These are phyloP conservation scores for Dendrobium chrysotoxum DNA, from an alignment of 106 monocot species.

Conservation along the genomic window DNA sequence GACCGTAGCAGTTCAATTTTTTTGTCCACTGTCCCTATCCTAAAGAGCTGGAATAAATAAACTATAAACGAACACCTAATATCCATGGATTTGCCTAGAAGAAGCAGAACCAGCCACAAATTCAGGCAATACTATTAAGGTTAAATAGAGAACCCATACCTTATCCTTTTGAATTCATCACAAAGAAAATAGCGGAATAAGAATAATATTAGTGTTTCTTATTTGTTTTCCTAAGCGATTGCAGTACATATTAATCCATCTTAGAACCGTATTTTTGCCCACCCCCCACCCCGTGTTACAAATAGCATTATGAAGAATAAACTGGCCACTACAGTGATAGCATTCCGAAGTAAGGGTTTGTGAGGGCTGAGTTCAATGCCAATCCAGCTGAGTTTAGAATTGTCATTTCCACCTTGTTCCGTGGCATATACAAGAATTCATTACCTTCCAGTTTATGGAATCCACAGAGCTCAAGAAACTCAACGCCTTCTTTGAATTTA, in stretches of 20 bases:
- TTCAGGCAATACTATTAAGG: not conserved
- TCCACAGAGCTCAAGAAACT: constrained; percentile 79
- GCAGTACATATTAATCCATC: not conserved
- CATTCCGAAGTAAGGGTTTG: constrained; percentile 91
- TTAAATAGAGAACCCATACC: not conserved
- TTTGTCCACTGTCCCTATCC: no score
- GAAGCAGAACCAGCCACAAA: no score
- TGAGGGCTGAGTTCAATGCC: constrained; percentile 81
- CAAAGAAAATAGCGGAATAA: not conserved
- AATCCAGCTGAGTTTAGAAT: constrained; percentile 70
- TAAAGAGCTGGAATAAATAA: no score
- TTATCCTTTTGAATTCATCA: not conserved
- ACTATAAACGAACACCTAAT: no score
- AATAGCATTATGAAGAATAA: not conserved
- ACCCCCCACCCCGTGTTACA: not conserved
- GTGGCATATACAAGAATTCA: constrained; percentile 49
- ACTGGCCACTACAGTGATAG: constrained; percentile 21
- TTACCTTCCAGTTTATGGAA: constrained; percentile 70
- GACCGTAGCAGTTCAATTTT: no score
- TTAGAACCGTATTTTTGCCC: not conserved
- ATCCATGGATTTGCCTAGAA: no score
- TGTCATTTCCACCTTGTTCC: constrained; percentile 70
- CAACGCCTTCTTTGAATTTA: constrained; percentile 59
- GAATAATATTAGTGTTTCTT: not conserved
- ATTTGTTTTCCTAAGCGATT: no score